Base-by-base conservation (phyloP, 768 basidiomycete species). In the Boletus insuetus region DNA sequence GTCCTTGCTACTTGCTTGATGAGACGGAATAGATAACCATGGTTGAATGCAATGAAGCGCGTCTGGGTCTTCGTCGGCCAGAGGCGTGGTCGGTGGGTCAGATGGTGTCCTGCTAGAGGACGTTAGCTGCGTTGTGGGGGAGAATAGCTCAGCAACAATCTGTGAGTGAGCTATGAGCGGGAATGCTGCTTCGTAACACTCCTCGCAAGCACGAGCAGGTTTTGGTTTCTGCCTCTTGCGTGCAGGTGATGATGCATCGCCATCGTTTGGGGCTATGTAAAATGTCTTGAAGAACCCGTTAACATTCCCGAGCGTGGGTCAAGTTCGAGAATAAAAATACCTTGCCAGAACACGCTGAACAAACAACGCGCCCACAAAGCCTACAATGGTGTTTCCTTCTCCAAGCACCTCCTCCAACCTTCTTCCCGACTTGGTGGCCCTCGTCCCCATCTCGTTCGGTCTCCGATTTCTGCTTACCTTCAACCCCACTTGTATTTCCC, bases 161-260 rank as follows among this genome's bases (percentile, higher is more conserved):
- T 19, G 22, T 9, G 48, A 40, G 3, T 59, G 38, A 26, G 38
- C 1, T 19, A 64, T 40, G 32, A 88, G 53, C 0, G 91, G 91
- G 61, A 96, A 96, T 17, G 94, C 87, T 13, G 86, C 81, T 58
- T 91, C 89, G 63, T 87, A 96, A 70, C 94, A 96, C 2, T 86
- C 80, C 52, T 91, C 85, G 68, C 94, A 96, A 8, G 92, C 86
- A 4, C 94, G 81, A 2, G 90, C 87, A 38, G 89, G 77, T 64
- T 87, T 83, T 75, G 67, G 72, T 64, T 37, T 74, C 66, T 19
- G 77, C 73, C 52, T 82, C 78, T 11, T 76, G 58, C 38, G 70
- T 74, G 4, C 74, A 58, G 55, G 38, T 17, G 57, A 58, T 26
- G 68, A 58, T 26, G 68, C 54, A 55, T 90, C 88, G 10, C 31